Evolutionary conservation across 2,329 filamentous ascomycete genomes (phyloP).

Genomic region (Colletotrichum aenigma): DNA sequence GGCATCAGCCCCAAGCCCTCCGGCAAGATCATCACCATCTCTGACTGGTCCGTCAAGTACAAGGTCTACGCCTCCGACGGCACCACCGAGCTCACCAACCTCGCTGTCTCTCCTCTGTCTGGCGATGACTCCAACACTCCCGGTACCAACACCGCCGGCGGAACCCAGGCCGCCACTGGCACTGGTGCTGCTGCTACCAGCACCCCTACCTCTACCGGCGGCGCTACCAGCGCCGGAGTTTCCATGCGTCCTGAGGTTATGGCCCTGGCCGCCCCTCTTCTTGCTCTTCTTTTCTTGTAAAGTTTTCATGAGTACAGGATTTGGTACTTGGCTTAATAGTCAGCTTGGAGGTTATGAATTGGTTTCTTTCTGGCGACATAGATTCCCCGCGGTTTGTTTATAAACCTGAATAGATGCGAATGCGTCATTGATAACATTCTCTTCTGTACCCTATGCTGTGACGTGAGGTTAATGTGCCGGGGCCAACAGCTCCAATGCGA

Average conservation of each 20-base stretch:
- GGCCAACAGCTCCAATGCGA: not conserved
- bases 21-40: slow-evolving; percentile 73
- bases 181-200: not conserved
- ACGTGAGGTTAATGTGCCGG: not conserved
- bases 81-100: slow-evolving; percentile 40
- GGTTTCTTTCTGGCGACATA: slow-evolving; percentile 14
- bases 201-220: slow-evolving; percentile 31
- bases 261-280: slow-evolving; percentile 11
- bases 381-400: slow-evolving; percentile 16
- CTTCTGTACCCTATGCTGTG: not conserved
- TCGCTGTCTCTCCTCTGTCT: slow-evolving; percentile 52
- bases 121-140: slow-evolving; percentile 49
- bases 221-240: slow-evolving; percentile 21
- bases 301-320: not conserved
- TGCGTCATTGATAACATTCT: not conserved
- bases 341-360: slow-evolving; percentile 14
- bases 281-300: slow-evolving; percentile 21
- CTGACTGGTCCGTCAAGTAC: slow-evolving; percentile 62
- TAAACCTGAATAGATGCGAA: slow-evolving; percentile 7
- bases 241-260: slow-evolving; percentile 11
- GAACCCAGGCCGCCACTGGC: not conserved
- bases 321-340: not conserved
- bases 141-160: slow-evolving; percentile 43
- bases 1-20: slow-evolving; percentile 70
- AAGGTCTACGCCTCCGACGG: slow-evolving; percentile 45